phyloP scores from a whole-genome alignment of 257 asterid genomes.

The Nicotiana otophora region DNA sequence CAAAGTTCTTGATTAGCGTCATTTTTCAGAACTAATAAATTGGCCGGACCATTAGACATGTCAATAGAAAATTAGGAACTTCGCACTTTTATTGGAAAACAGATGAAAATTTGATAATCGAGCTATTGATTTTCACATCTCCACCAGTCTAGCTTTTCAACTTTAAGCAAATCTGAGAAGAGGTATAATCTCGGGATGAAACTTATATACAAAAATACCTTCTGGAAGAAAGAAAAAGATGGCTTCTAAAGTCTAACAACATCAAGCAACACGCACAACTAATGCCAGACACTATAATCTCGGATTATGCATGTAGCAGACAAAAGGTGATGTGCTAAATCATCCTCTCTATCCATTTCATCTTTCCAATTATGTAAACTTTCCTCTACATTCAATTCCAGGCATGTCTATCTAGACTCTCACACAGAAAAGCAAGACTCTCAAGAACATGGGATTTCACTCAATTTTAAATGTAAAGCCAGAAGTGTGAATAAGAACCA shows the following conservation, averaged over 20 bases:
- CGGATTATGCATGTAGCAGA: not conserved
- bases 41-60: not conserved
- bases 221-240: not conserved
- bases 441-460: not conserved
- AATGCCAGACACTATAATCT: not conserved
- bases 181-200: not conserved
- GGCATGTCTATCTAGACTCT: not conserved
- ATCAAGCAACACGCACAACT: not conserved
- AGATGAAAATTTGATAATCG: not conserved
- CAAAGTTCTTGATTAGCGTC: not conserved
- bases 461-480: not conserved
- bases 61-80: not conserved
- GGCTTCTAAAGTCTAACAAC: not conserved
- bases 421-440: not conserved
- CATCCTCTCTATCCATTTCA: not conserved
- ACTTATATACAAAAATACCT: not conserved
- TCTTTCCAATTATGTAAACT: not conserved
- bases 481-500: slow-evolving; percentile 11
- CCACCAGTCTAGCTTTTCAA: not conserved
- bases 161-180: not conserved
- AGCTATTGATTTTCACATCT: not conserved
- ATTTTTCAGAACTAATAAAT: not conserved
- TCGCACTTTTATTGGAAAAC: not conserved
- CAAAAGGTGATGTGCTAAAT: not conserved
- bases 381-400: slow-evolving; percentile 1